Percentiles rank a stretch among this genome's conserved stretches.
phyloP scores from a whole-genome alignment of 1,284 basidiomycete species.

The Schizophyllum amplum region DNA sequence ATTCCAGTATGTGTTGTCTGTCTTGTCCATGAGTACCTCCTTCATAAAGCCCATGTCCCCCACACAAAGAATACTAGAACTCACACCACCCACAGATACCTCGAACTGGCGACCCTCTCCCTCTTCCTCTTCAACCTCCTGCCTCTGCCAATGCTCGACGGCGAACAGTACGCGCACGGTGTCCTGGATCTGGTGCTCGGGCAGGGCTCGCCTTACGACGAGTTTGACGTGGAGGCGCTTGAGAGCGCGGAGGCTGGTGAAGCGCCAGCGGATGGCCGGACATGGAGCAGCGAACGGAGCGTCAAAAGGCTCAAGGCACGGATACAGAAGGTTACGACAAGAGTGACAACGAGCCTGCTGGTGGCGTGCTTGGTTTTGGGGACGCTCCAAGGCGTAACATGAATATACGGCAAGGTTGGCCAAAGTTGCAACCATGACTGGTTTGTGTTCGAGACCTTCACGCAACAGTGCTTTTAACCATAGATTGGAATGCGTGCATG shows the following conservation, averaged over 20 bases:
- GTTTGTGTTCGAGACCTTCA: no score
- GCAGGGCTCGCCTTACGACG: conserved; percentile 14
- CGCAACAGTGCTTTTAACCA: no score
- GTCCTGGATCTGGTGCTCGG: conserved; percentile 26
- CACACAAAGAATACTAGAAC: no score
- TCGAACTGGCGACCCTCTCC: conserved; percentile 53
- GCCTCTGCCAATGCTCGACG: conserved; percentile 58
- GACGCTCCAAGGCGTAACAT: neutral
- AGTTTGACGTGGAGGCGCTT: conserved; percentile 13
- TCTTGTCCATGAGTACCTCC: neutral
- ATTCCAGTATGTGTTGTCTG: conserved; percentile 33
- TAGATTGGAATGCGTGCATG: no score
- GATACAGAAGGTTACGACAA: neutral
- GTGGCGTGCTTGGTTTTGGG: neutral
- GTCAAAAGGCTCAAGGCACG: neutral
- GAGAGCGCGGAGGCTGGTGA: conserved; percentile 3
- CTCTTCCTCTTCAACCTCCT: conserved; percentile 68
- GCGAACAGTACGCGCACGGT: conserved; percentile 38
- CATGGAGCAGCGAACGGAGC: no score
- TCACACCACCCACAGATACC: conserved; percentile 37
- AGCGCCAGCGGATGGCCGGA: neutral
- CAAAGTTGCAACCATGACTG: no score
- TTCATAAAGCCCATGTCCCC: no score
- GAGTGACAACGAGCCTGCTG: neutral
- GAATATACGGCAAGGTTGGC: neutral